phyloP scores from a whole-genome alignment of 148 eudicot genomes.

The Rhododendron vialii region DNA sequence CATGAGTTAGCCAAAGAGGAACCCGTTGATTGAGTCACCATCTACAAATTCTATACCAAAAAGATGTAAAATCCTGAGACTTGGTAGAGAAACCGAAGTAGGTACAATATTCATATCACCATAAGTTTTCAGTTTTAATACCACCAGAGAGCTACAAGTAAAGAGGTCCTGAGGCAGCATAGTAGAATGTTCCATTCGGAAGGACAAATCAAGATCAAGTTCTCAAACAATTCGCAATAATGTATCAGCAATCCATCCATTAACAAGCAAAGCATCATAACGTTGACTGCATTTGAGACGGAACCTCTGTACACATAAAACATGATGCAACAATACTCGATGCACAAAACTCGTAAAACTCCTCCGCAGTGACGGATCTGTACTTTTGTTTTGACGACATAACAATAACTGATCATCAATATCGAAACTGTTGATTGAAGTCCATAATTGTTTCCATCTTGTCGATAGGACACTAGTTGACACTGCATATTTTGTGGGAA shows the following conservation, averaged over 20 bases:
- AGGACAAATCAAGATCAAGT: not conserved
- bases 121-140: not conserved
- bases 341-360: conserved; percentile 5
- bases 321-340: conserved; percentile 1
- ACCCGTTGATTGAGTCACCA: not conserved
- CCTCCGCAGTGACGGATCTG: not conserved
- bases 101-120: not conserved
- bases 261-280: not conserved
- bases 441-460: no score
- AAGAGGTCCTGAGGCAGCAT: not conserved
- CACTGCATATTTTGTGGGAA: no score
- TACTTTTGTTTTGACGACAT: not conserved
- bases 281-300: not conserved
- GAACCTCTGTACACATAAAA: conserved; percentile 6
- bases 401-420: not conserved
- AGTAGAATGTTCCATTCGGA: no score
- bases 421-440: no score
- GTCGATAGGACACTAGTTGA: no score
- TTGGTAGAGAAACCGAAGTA: not conserved
- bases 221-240: conserved; percentile 6
- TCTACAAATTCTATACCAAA: not conserved
- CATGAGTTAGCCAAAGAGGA: not conserved
- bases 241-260: conserved; percentile 8
- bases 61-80: not conserved
- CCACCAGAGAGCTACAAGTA: conserved; percentile 13